Percentiles rank a stretch among this genome's conserved stretches.
These are phyloP conservation scores for Penicillium mononematosum DNA, from an alignment of 495 filamentous ascomycete genomes.

Conservation along the genomic window DNA sequence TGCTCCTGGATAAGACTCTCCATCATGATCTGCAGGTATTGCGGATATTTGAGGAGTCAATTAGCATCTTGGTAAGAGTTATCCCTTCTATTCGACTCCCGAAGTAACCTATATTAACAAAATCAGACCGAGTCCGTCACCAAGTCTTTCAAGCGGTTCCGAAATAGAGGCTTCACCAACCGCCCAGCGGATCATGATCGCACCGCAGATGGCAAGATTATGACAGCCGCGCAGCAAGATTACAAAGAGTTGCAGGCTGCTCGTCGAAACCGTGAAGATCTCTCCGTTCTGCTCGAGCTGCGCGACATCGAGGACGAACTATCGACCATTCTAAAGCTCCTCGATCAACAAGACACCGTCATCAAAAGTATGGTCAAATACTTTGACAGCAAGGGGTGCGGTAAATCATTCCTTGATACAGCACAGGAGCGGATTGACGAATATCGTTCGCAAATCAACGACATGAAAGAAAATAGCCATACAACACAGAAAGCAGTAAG, in stretches of 20 bases:
- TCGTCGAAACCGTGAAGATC: constrained; percentile 58
- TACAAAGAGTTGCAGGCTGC: constrained; percentile 52
- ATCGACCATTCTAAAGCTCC: constrained; percentile 55
- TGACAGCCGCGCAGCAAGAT: constrained; percentile 44
- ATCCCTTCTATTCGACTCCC: background rate
- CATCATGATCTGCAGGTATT: constrained; percentile 63
- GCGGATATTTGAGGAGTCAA: constrained; percentile 65
- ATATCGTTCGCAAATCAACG: constrained; percentile 54
- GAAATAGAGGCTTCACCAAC: constrained; percentile 46
- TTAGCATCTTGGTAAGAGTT: constrained; percentile 55
- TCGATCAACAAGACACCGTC: constrained; percentile 54
- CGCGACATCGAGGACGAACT: constrained; percentile 68
- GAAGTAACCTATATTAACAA: background rate
- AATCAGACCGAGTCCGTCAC: constrained; percentile 61
- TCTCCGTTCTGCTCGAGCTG: constrained; percentile 62
- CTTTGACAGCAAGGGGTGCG: constrained; percentile 34
- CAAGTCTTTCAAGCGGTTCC: constrained; percentile 61
- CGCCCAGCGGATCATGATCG: constrained; percentile 52
- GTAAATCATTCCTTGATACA: constrained; percentile 47
- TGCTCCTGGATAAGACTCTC: constrained; percentile 57
- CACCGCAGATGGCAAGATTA: constrained; percentile 41
- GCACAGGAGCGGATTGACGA: constrained; percentile 53
- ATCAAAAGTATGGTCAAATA: constrained; percentile 51
- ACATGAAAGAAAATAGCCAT: constrained; percentile 56
- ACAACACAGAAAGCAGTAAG: constrained; percentile 42